These are phyloP conservation scores for Diaporthe vaccinii DNA, from an alignment of 2,329 filamentous ascomycete genomes.

Conservation along the genomic window DNA sequence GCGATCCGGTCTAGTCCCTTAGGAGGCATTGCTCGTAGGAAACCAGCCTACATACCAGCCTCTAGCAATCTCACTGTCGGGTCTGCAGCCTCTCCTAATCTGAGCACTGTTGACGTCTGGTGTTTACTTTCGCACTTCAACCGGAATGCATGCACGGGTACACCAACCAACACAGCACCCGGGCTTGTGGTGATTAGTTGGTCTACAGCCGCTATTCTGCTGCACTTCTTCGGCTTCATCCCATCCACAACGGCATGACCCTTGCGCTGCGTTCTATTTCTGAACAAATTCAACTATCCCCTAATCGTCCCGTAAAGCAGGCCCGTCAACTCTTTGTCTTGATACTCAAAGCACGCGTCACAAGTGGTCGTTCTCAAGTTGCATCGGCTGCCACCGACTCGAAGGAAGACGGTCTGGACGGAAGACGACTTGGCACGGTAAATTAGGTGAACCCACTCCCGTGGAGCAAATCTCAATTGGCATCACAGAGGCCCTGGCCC, in stretches of 20 bases:
- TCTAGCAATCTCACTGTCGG: background rate
- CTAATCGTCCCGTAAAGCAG: background rate
- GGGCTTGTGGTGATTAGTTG: background rate
- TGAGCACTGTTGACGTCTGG: background rate
- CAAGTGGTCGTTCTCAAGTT: conserved; percentile 5
- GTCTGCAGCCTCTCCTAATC: background rate
- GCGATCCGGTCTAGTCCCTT: background rate
- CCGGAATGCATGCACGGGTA: background rate
- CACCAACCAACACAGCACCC: background rate
- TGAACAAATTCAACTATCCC: background rate
- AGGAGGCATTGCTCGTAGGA: background rate
- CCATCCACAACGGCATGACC: background rate
- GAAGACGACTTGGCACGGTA: conserved; percentile 26
- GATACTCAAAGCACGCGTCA: background rate
- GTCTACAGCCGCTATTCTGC: background rate
- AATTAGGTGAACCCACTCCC: conserved; percentile 37
- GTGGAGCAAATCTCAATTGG: conserved; percentile 38
- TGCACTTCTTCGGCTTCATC: background rate
- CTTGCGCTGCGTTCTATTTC: background rate
- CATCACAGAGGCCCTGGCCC: conserved; percentile 32
- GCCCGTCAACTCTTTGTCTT: background rate
- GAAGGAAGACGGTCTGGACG: conserved; percentile 4
- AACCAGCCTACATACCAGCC: background rate
- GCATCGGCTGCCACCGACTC: conserved; percentile 7
- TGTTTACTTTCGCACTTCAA: conserved; percentile 1